Percentiles rank a stretch among this genome's conserved stretches.
phyloP scores from a whole-genome alignment of 2,329 filamentous ascomycete species.

The Colletotrichum musae region DNA sequence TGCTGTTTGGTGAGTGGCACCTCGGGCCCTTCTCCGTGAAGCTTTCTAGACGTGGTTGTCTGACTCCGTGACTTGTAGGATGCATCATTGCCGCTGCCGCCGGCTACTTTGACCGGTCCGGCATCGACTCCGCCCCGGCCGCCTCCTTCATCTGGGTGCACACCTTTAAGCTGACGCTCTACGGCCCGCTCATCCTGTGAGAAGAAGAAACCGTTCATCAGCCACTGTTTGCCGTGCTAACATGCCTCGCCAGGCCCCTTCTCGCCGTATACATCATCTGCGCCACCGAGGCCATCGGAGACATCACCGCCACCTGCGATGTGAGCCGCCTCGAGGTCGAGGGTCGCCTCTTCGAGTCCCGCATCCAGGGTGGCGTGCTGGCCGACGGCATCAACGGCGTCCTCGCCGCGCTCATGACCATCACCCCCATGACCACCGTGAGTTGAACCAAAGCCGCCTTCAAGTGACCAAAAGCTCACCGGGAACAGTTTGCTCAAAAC shows the following conservation, averaged over 20 bases:
- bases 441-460: not conserved
- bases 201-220: not conserved
- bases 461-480: not conserved
- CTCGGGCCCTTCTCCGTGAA: not conserved
- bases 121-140: conserved; percentile 79
- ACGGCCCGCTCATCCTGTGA: conserved; percentile 78
- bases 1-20: conserved; percentile 59
- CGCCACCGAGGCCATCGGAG: conserved; percentile 84
- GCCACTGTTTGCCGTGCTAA: not conserved
- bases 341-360: conserved; percentile 79
- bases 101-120: conserved; percentile 82
- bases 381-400: conserved; percentile 84
- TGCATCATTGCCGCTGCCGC: conserved; percentile 84
- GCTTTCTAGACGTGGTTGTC: not conserved
- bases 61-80: conserved; percentile 56
- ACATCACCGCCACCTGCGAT: conserved; percentile 86
- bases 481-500: conserved; percentile 79
- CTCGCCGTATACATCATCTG: conserved; percentile 80
- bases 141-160: conserved; percentile 85
- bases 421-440: conserved; percentile 80
- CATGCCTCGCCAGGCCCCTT: conserved; percentile 60
- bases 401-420: conserved; percentile 82
- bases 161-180: conserved; percentile 80
- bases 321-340: conserved; percentile 83
- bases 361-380: conserved; percentile 84